phyloP scores from a whole-genome alignment of 2,329 filamentous ascomycete genomes.

The Fusarium gaditjirri region DNA sequence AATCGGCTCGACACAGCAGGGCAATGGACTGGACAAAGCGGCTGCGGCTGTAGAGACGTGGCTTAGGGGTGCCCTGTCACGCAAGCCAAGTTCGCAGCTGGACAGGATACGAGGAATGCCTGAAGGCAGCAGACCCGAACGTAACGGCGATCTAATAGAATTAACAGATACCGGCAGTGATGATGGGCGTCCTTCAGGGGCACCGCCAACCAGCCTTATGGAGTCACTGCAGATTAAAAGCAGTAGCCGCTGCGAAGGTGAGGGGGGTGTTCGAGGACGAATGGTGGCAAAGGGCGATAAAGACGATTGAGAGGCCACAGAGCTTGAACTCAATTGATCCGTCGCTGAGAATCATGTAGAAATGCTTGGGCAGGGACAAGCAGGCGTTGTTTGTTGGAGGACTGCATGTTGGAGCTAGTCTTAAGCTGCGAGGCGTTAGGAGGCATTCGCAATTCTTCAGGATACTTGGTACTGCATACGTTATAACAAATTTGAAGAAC shows the following conservation, averaged over 20 bases:
- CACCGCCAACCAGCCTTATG: slow-evolving; percentile 43
- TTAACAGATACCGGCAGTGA: slow-evolving; percentile 71
- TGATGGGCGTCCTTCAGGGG: slow-evolving; percentile 55
- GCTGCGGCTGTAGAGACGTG: slow-evolving; percentile 90
- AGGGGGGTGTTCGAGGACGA: slow-evolving; percentile 53
- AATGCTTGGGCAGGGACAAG: slow-evolving; percentile 4
- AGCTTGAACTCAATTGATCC: neutral
- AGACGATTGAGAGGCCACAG: slow-evolving; percentile 21
- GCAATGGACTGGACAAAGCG: slow-evolving; percentile 78
- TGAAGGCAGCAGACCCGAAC: slow-evolving; percentile 50
- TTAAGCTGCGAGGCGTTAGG: slow-evolving; percentile 41
- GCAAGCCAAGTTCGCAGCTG: slow-evolving; percentile 65
- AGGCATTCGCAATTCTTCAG: slow-evolving; percentile 38
- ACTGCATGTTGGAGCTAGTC: slow-evolving; percentile 33
- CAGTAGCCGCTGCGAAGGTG: slow-evolving; percentile 53
- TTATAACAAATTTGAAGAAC: slow-evolving; percentile 16
- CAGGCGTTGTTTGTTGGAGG: slow-evolving; percentile 32
- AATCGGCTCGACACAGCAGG: slow-evolving; percentile 56
- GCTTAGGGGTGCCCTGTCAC: slow-evolving; percentile 83
- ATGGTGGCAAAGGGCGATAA: slow-evolving; percentile 51
- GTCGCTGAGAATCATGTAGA: neutral
- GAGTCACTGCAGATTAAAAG: slow-evolving; percentile 47
- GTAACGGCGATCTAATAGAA: slow-evolving; percentile 75
- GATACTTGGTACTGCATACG: slow-evolving; percentile 33
- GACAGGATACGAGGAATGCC: slow-evolving; percentile 53